These are phyloP conservation scores for Casuarina equisetifolia DNA, from an alignment of 306 rosid species.

Conservation along the genomic window DNA sequence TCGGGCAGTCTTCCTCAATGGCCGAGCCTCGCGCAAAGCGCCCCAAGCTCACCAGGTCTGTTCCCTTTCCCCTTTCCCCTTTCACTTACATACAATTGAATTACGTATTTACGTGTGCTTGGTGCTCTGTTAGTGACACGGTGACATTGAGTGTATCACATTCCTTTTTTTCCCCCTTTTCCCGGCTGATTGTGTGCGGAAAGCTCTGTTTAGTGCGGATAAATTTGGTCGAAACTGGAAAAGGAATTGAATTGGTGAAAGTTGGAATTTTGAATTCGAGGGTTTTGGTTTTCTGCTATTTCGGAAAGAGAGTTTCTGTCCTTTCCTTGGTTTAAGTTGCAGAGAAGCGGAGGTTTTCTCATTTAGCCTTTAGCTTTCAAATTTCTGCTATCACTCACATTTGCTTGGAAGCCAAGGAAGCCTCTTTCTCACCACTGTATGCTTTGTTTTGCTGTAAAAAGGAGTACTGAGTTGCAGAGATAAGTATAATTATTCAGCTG, in stretches of 20 bases:
- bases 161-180: background rate
- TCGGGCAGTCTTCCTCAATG: slow-evolving; percentile 38
- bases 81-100: background rate
- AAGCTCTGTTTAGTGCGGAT: background rate
- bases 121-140: background rate
- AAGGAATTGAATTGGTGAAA: background rate
- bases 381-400: background rate
- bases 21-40: slow-evolving; percentile 68
- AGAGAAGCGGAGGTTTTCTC: background rate
- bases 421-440: background rate
- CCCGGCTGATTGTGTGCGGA: background rate
- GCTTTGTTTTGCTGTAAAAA: background rate
- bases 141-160: background rate
- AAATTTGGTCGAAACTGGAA: background rate
- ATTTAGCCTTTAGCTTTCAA: background rate
- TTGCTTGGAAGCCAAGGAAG: background rate
- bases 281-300: background rate
- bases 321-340: background rate
- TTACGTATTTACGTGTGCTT: background rate
- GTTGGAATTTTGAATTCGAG: background rate
- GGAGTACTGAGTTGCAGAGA: too few species aligned
- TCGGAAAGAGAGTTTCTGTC: background rate
- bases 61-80: slow-evolving; percentile 1
- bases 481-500: too few species aligned
- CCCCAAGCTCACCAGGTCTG: slow-evolving; percentile 62